These are phyloP conservation scores for Xylariales sp. DNA, from an alignment of 2,329 filamentous ascomycete genomes.

Conservation along the genomic window DNA sequence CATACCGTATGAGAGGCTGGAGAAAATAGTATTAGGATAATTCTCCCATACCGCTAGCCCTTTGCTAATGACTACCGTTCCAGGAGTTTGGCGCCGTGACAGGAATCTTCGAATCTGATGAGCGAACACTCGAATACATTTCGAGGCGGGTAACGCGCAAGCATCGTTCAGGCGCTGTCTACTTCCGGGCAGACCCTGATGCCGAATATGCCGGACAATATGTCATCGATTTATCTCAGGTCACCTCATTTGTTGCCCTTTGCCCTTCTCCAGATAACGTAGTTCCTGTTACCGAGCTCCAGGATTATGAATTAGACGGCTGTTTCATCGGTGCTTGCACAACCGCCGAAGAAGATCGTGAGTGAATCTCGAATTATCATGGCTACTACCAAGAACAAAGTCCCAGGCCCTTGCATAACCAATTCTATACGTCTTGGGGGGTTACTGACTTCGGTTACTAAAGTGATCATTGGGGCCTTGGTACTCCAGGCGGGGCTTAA, in stretches of 20 bases:
- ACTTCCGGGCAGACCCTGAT: slow-evolving; percentile 55
- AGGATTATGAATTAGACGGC: slow-evolving; percentile 53
- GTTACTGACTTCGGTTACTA: background rate
- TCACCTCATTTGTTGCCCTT: slow-evolving; percentile 53
- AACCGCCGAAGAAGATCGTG: slow-evolving; percentile 56
- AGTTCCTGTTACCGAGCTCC: slow-evolving; percentile 53
- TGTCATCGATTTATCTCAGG: slow-evolving; percentile 53
- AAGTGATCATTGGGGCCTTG: slow-evolving; percentile 55
- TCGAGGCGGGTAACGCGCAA: slow-evolving; percentile 48
- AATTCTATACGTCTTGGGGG: background rate
- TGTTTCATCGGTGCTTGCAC: slow-evolving; percentile 61
- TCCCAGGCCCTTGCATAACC: background rate
- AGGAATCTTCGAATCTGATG: slow-evolving; percentile 56
- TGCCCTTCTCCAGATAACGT: slow-evolving; percentile 59
- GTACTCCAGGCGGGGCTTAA: slow-evolving; percentile 55
- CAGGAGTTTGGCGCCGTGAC: slow-evolving; percentile 57
- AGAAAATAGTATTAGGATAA: background rate
- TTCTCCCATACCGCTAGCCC: no score
- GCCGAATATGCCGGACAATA: slow-evolving; percentile 53
- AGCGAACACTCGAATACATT: slow-evolving; percentile 52
- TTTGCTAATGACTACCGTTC: background rate
- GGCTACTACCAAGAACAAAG: background rate
- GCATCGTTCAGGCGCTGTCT: slow-evolving; percentile 51
- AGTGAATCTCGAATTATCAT: background rate
- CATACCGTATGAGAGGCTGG: background rate